phyloP scores from a whole-genome alignment of 2,329 filamentous ascomycete genomes.

The Botryotinia globosa region DNA sequence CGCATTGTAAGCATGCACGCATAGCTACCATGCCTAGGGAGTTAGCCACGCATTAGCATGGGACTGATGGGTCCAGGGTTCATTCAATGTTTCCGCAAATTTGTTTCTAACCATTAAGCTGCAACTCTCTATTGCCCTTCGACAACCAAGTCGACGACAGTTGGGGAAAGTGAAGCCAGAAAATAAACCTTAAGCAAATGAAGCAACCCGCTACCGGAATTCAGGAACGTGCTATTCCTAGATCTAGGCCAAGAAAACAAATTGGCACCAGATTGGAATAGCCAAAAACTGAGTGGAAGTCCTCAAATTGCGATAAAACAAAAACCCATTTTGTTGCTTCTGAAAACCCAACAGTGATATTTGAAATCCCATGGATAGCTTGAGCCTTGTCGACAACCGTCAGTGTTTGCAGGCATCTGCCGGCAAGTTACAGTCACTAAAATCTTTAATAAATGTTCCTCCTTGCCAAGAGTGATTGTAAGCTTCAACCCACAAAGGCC shows the following conservation, averaged over 20 bases:
- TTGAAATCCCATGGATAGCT: not conserved
- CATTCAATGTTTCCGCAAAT: not conserved
- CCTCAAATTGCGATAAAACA: not conserved
- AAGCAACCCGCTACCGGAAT: not conserved
- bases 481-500: not conserved
- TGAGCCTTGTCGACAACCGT: not conserved
- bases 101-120: not conserved
- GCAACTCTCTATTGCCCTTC: not conserved
- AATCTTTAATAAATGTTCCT: not conserved
- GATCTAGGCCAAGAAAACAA: not conserved
- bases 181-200: conserved; percentile 1
- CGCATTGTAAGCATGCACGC: not conserved
- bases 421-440: not conserved
- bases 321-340: not conserved
- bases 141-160: not conserved
- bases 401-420: not conserved
- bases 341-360: not conserved
- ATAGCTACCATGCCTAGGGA: not conserved
- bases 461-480: not conserved
- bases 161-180: not conserved
- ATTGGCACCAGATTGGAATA: not conserved
- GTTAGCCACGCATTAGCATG: not conserved
- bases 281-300: not conserved
- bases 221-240: not conserved
- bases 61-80: not conserved